These are phyloP conservation scores for Colletotrichum spaethianum DNA, from an alignment of 2,329 filamentous ascomycete species.

Conservation along the genomic window DNA sequence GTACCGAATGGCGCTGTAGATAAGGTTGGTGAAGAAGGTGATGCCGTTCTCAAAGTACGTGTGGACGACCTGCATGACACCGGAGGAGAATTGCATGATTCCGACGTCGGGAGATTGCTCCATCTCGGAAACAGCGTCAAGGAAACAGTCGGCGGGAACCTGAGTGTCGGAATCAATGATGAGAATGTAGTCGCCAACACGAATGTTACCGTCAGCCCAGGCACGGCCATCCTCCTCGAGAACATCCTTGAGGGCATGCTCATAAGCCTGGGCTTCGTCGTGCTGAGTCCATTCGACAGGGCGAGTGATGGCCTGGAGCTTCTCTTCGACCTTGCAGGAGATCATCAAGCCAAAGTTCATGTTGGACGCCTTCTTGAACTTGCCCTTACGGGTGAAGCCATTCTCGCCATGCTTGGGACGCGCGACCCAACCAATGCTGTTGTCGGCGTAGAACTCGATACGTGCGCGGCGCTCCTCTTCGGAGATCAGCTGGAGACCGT, in stretches of 20 bases:
- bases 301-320: slow-evolving; percentile 70
- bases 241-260: slow-evolving; percentile 74
- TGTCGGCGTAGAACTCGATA: slow-evolving; percentile 78
- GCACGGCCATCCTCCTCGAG: slow-evolving; percentile 78
- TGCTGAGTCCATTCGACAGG: slow-evolving; percentile 75
- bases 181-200: slow-evolving; percentile 86
- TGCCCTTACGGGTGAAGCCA: slow-evolving; percentile 74
- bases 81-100: slow-evolving; percentile 83
- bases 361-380: slow-evolving; percentile 81
- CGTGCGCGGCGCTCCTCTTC: slow-evolving; percentile 74
- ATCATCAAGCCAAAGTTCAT: slow-evolving; percentile 81
- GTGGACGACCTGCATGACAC: slow-evolving; percentile 84
- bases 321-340: slow-evolving; percentile 79
- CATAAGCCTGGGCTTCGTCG: slow-evolving; percentile 78
- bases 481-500: slow-evolving; percentile 78
- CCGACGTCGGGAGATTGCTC: slow-evolving; percentile 84
- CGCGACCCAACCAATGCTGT: slow-evolving; percentile 79
- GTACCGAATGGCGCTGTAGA: slow-evolving; percentile 83
- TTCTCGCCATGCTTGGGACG: slow-evolving; percentile 75
- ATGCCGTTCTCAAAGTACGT: slow-evolving; percentile 81
- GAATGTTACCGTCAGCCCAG: slow-evolving; percentile 89
- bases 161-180: slow-evolving; percentile 86
- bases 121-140: slow-evolving; percentile 87
- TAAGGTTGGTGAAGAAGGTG: slow-evolving; percentile 80
- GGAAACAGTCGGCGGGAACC: slow-evolving; percentile 81